Conservation (phyloP, 305 asterid species). For the Solanum chacoense region DNA sequence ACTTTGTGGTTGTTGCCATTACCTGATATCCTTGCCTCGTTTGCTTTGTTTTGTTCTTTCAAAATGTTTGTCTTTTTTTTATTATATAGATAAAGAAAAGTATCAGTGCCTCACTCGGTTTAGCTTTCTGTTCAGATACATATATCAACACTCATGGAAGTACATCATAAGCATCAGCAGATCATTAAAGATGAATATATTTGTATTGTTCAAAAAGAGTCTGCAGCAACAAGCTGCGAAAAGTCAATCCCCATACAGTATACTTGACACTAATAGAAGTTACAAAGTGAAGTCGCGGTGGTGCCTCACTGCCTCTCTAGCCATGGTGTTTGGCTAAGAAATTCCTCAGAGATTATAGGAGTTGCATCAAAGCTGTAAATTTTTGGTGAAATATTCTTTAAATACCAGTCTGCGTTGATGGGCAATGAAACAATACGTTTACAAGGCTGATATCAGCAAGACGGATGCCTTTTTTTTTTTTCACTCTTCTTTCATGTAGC, state of each 20-base stretch:
- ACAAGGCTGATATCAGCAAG: background rate
- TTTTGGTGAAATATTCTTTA: background rate
- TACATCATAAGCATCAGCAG: background rate
- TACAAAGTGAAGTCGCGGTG: background rate
- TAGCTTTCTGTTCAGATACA: background rate
- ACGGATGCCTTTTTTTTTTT: background rate
- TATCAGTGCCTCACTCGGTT: background rate
- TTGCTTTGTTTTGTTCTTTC: background rate
- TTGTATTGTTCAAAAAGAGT: background rate
- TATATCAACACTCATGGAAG: background rate
- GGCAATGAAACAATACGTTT: background rate
- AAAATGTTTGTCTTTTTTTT: background rate
- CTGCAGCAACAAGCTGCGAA: background rate
- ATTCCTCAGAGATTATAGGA: background rate
- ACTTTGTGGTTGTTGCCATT: background rate
- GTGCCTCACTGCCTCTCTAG: background rate
- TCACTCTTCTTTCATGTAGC: background rate
- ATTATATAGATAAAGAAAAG: background rate
- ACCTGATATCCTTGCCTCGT: background rate
- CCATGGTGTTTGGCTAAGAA: background rate
- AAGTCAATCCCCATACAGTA: background rate
- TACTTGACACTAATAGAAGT: background rate
- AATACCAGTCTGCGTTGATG: background rate
- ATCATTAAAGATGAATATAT: background rate
- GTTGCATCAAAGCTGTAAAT: background rate